Base-by-base conservation (phyloP, 148 eudicot species). In the Cornus florida region DNA sequence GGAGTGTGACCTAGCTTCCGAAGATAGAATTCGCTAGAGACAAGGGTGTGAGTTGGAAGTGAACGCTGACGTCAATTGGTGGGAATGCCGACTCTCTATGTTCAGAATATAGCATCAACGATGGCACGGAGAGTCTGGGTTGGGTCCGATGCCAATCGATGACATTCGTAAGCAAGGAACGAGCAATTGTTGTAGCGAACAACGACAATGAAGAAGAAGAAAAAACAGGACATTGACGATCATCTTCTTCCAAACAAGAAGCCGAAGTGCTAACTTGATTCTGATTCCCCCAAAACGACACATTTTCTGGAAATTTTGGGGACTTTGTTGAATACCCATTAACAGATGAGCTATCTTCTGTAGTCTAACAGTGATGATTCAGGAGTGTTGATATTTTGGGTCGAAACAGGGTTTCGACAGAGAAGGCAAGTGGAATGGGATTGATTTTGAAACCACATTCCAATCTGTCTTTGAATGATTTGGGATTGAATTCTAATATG, bases 371-470 rank as follows among this genome's bases (percentile, higher is more conserved):
- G 41, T 3, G 81, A 20, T 2, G 75, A 39, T 24, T 77, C 77
- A 16, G 39, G 12, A 11, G 59, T 65, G 23, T 7, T 33, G 46
- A 41, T 33, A 46, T n/a, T 0, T 39, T 39, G 43, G 43, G 43
- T 39, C 43, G 2, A 66, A 77, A 93, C 86, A 2, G 86, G 83
- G 72, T 79, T 83, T 73, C 99, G 84, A 76, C 99, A 96, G 23
- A 93, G 75, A 5, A 98, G 98, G 75, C 97, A 95, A 28, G 94
- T 93, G 64, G 94, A 84, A 74, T 95, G 97, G 16, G 96, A 90
- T 17, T 84, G n/a, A n/a, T n/a, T n/a, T n/a, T n/a, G 82, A 32
- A 95, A 90, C 98, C 77, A 69, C 97, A 95, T 70, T 91, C 96
- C 17, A 91, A 71, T 10, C 90, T 95, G 3, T 88, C 91, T 76